These are phyloP conservation scores for Boechera stricta DNA, from an alignment of 345 rosid species.

Conservation along the genomic window DNA sequence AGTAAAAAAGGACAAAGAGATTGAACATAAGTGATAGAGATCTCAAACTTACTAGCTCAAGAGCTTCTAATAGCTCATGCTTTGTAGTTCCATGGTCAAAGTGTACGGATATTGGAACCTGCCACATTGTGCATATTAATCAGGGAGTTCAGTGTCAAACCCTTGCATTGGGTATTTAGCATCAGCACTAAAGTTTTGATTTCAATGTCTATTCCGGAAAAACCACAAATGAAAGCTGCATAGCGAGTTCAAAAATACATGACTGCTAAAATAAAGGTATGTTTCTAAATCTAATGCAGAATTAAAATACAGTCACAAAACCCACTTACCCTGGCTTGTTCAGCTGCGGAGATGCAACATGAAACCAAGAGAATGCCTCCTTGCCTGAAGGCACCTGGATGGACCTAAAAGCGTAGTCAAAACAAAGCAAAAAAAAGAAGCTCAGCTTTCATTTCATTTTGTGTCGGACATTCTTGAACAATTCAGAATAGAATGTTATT, in stretches of 20 bases:
- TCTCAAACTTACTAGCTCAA: constrained; percentile 66
- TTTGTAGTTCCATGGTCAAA: constrained; percentile 92
- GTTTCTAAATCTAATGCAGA: not conserved
- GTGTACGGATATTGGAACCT: constrained; percentile 95
- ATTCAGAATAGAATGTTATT: not conserved
- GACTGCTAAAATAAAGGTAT: not conserved
- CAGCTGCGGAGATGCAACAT: constrained; percentile 84
- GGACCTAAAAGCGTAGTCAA: constrained; percentile 61
- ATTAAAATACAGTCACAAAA: constrained; percentile 10
- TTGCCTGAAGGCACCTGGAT: constrained; percentile 84
- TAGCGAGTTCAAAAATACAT: constrained; percentile 6
- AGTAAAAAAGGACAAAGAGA: constrained; percentile 19
- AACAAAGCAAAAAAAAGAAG: not conserved
- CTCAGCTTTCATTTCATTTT: not conserved
- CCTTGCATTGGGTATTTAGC: not conserved
- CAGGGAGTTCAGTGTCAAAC: constrained; percentile 2
- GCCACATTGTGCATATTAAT: constrained; percentile 40
- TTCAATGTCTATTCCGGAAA: not conserved
- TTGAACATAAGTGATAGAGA: not conserved
- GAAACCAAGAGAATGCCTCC: constrained; percentile 87
- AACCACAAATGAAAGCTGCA: not conserved
- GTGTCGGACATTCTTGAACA: not conserved
- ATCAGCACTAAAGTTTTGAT: not conserved
- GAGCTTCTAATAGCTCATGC: constrained; percentile 79
- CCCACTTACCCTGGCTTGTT: constrained; percentile 78